Conservation (phyloP, 768 basidiomycete species). For the Suillus brevipes region DNA sequence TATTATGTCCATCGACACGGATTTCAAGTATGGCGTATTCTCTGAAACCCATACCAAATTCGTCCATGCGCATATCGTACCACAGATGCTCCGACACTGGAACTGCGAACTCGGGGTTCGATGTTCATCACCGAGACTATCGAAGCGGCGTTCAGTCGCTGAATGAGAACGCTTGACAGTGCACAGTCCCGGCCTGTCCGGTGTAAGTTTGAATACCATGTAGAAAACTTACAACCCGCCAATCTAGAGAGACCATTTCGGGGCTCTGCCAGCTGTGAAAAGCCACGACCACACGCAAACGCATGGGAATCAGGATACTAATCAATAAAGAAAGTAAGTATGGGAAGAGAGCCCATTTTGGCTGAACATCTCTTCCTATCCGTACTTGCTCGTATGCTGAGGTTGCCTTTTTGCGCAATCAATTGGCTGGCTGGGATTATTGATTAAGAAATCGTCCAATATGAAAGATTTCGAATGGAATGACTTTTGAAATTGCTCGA, state of each 20-base stretch:
- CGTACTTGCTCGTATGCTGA: neutral
- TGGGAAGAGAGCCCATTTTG: neutral
- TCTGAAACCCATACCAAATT: neutral
- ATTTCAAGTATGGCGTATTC: neutral
- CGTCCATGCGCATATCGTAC: neutral
- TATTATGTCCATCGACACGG: neutral
- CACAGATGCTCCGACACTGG: neutral
- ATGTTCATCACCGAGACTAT: neutral
- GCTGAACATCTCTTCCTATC: constrained; percentile 1
- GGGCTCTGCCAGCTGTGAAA: neutral
- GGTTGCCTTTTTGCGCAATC: neutral
- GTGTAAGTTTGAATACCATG: neutral
- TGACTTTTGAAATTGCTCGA: neutral
- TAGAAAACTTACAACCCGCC: neutral
- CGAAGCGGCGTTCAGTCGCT: neutral
- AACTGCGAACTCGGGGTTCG: neutral
- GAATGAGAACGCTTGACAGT: neutral
- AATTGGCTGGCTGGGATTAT: neutral
- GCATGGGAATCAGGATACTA: neutral
- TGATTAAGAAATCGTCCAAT: neutral
- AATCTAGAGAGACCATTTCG: neutral
- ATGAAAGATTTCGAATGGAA: too few species aligned
- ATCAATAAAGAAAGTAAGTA: neutral
- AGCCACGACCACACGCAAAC: neutral
- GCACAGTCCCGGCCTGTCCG: neutral